These are phyloP conservation scores for Yamadazyma philogaea DNA, from an alignment of 805 yeast genomes.

Conservation along the genomic window DNA sequence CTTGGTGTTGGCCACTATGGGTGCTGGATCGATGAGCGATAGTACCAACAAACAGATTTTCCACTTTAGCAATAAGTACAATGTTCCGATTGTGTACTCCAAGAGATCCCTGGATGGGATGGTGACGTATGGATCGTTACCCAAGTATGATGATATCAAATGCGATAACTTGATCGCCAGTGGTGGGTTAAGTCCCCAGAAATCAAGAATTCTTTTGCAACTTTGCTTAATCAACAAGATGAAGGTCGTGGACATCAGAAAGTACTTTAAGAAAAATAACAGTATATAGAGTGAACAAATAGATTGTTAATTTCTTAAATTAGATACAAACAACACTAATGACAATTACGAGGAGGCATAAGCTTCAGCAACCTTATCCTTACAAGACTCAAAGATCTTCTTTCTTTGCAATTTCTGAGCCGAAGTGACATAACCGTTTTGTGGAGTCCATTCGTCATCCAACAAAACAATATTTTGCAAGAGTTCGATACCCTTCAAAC, in stretches of 20 bases:
- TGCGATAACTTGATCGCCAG: conserved; percentile 51
- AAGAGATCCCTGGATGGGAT: conserved; percentile 70
- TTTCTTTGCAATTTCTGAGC: conserved; percentile 96
- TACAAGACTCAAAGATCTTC: conserved; percentile 71
- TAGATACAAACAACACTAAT: conserved; percentile 2
- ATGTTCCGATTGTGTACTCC: conserved; percentile 58
- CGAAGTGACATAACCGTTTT: conserved; percentile 86
- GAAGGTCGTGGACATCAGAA: conserved; percentile 37
- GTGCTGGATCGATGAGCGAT: conserved; percentile 64
- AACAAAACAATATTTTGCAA: conserved; percentile 72
- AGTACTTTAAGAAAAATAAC: conserved; percentile 35
- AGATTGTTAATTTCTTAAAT: background rate
- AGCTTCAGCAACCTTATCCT: conserved; percentile 63
- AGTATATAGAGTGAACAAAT: conserved; percentile 3
- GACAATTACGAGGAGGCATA: conserved; percentile 30
- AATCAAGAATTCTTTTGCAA: conserved; percentile 56
- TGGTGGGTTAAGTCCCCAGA: conserved; percentile 66
- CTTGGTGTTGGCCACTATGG: conserved; percentile 64
- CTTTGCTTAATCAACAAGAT: conserved; percentile 47
- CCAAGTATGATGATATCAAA: conserved; percentile 19
- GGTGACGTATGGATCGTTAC: conserved; percentile 54
- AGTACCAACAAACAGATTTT: conserved; percentile 45
- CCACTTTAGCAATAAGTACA: conserved; percentile 31
- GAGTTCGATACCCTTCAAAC: conserved; percentile 82
- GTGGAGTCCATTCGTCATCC: conserved; percentile 97